Evolutionary conservation across 345 rosid genomes (phyloP), one percentile per base, ranked within the genome.

Genomic region (Anacardium occidentale): DNA sequence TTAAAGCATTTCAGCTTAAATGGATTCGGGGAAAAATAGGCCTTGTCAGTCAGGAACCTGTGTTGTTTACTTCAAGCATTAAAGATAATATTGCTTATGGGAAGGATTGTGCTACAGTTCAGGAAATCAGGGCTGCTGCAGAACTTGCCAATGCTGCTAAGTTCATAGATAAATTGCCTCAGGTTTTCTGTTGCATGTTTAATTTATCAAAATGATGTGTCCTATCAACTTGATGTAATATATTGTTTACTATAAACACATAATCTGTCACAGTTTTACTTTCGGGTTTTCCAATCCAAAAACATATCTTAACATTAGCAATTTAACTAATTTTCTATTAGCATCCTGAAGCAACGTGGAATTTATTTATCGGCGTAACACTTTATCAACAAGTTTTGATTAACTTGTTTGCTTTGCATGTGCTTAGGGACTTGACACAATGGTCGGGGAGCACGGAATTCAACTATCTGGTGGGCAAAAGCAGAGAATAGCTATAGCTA

Each of bases 1-100:
- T 82, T 59, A 76, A 72, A 75, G 81, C 78, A 42, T 76, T 80
- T 17, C 86, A 78, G 56, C 81, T 85, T 24, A 85, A 67, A 64
- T 85, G 88, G 86, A 76, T 82, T 22, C 68, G 88, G 56, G 15
- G n/a, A 50, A 74, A 80, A 59, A 82, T 85, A 22, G 88, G 88
- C 29, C 84, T 85, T 47, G 88, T 85, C 17, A 78, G 86, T 64
- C 88, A 85, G 65, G 88, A 85, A 25, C 88, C 86, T 12, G 83
- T 82, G 10, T 21, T 85, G 68, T 85, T 85, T 68, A 70, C 78
- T 15, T 73, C 83, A 10, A 82, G 83, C 72, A 82, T 85, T 24
- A 62, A 57, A 48, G 86, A 82, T n/a, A 82, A 82, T 24, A 80
- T 85, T 66, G 77, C 80, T 3, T 85, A 80, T 53, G 88, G 84